Conservation (phyloP, 2,329 filamentous ascomycete genomes). For the Kalaharituber pfeilii region DNA sequence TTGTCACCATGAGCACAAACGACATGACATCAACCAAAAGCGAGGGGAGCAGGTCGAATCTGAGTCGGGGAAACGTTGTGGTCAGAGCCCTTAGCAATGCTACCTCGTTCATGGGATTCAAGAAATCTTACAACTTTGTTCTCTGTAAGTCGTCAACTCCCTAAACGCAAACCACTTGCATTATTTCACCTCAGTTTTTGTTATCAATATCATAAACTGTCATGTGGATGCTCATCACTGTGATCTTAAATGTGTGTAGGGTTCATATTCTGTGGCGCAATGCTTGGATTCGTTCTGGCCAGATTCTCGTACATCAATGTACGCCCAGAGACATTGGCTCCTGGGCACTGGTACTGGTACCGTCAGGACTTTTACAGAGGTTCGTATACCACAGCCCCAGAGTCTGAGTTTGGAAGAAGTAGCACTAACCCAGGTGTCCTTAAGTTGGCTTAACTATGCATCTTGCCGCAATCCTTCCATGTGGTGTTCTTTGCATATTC, state of each 20-base stretch:
- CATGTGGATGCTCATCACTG: not conserved
- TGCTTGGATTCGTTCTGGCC: conserved; percentile 34
- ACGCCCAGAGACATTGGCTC: conserved; percentile 24
- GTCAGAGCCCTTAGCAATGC: not conserved
- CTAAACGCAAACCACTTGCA: not conserved
- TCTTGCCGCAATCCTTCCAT: conserved; percentile 32
- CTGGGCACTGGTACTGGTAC: conserved; percentile 33
- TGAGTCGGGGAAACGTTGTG: not conserved
- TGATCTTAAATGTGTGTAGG: conserved; percentile 2
- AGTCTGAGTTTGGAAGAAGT: not conserved
- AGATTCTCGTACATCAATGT: conserved; percentile 36
- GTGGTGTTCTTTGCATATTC: conserved; percentile 30
- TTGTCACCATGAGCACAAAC: not conserved
- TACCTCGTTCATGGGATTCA: conserved; percentile 33
- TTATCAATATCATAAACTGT: not conserved
- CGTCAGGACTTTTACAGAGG: conserved; percentile 24
- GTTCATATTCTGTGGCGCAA: conserved; percentile 32
- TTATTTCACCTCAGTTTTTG: not conserved
- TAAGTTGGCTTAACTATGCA: conserved; percentile 33
- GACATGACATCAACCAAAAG: not conserved
- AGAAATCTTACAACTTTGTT: conserved; percentile 39
- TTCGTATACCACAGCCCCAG: not conserved
- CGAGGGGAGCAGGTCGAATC: not conserved
- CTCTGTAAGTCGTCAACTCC: conserved; percentile 29
- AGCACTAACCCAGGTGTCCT: conserved; percentile 9